Evolutionary conservation across 768 basidiomycete species (phyloP), one percentile per base, ranked within the genome.

Genomic region (Lentinula raphanica): DNA sequence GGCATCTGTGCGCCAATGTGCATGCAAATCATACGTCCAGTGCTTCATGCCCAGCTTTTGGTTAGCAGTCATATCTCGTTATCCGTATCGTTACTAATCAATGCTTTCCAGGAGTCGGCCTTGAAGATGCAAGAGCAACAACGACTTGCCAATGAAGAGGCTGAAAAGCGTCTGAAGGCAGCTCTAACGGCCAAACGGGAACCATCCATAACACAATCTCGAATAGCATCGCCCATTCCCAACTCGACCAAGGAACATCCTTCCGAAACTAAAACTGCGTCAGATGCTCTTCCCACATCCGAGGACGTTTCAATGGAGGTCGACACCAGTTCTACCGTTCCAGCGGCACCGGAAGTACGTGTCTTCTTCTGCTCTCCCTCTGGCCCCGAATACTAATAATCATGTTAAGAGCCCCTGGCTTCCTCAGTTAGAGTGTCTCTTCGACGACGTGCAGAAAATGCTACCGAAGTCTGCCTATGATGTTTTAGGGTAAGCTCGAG

Each of bases 1-100:
- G 90, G 88, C 6, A 84, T 99, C 45, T 84, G 86, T 59, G 84
- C 90, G 36, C 83, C 90, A 12, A 87, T 97, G 57, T 92, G 94
- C 54, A 97, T 98, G 91, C 93, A 95, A 67, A 88, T 98, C 58
- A 81, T 92, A 38, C 84, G 97, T 15, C 94, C 96, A 13, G 86
- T 89, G 55, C 75, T 91, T 44, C 84, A 90, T 61, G 74, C 74
- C 8, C 72, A 78, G 28, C 72, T 91, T 46, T 71, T 90, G 64
- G 88, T 88, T 67, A 58, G 80, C 73, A 42, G 12, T 3, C 32
- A 25, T 13, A 32, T n/a, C 5, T 32, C 15, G 23, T 6, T 55
- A 9, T 15, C 19, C 13, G 23, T 1, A 25, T 19, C 38, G 15
- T 28, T 23, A 27, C 38, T 56, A 3, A 56, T 25, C 21, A 8